Conservation (phyloP, 1,139 yeast genomes). For the Magnusiomyces tetraspermus region DNA sequence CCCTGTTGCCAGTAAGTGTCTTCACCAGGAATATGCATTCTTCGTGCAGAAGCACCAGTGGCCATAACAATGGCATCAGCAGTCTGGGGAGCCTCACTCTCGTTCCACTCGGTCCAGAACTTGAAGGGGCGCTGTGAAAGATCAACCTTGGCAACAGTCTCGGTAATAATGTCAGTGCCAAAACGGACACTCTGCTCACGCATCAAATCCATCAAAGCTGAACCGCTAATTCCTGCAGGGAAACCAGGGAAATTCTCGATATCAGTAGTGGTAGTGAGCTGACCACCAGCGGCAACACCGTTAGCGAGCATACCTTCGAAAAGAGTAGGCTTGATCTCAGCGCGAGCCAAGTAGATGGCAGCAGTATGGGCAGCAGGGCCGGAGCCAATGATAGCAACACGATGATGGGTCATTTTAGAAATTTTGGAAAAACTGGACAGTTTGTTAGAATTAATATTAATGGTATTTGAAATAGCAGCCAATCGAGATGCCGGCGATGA, state of each 20-base stretch:
- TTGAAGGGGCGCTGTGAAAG: constrained; percentile 81
- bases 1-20: constrained; percentile 98
- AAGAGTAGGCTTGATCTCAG: constrained; percentile 86
- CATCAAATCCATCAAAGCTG: constrained; percentile 88
- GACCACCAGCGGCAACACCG: constrained; percentile 98
- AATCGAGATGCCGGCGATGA: too few relatives aligned
- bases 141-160: constrained; percentile 87
- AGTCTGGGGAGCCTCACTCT: constrained; percentile 70
- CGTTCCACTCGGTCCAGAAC: constrained; percentile 92
- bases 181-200: constrained; percentile 74
- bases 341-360: constrained; percentile 91
- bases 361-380: constrained; percentile 99
- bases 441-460: too few relatives aligned
- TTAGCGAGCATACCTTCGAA: constrained; percentile 96
- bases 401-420: constrained; percentile 50
- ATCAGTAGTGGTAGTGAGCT: constrained; percentile 94
- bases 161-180: constrained; percentile 91
- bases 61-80: constrained; percentile 89
- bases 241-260: constrained; percentile 95
- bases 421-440: too few relatives aligned
- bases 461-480: too few relatives aligned
- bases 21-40: constrained; percentile 91
- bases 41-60: constrained; percentile 96
- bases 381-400: constrained; percentile 88
- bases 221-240: constrained; percentile 87